These are phyloP conservation scores for Mycena amicta DNA, from an alignment of 768 basidiomycete genomes.

Conservation along the genomic window DNA sequence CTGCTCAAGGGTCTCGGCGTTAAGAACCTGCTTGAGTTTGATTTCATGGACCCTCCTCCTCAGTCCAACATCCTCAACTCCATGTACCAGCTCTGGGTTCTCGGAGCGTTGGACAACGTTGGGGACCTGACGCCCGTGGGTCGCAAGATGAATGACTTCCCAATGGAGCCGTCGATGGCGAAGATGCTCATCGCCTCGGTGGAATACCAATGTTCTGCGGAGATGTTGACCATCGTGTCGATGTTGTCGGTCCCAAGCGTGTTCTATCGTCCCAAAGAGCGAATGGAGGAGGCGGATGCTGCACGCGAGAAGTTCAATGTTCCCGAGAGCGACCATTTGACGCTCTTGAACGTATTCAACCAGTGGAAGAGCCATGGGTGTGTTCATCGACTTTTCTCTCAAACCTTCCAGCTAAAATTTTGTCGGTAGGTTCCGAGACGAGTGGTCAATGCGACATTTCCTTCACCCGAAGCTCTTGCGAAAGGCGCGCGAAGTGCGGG, in stretches of 20 bases:
- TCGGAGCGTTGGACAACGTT: conserved; percentile 95
- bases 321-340: conserved; percentile 96
- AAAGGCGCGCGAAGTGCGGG: conserved; percentile 93
- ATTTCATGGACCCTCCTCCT: conserved; percentile 99
- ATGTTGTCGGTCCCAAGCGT: conserved; percentile 99
- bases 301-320: conserved; percentile 98
- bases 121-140: conserved; percentile 94
- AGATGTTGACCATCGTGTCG: conserved; percentile 98
- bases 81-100: conserved; percentile 99
- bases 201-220: conserved; percentile 88
- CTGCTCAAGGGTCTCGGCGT: conserved; percentile 95
- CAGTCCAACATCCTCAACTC: conserved; percentile 99
- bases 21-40: conserved; percentile 95
- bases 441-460: conserved; percentile 95
- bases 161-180: conserved; percentile 98
- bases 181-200: conserved; percentile 98
- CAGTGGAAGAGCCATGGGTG: conserved; percentile 98
- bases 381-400: no score
- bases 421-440: conserved; percentile 75
- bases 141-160: conserved; percentile 98
- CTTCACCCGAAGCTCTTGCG: conserved; percentile 93
- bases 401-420: no score
- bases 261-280: conserved; percentile 95
- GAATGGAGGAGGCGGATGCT: conserved; percentile 97
- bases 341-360: conserved; percentile 92